Conservation (phyloP, 176 grass and related monocot genomes). For the Aegilops longissima region DNA sequence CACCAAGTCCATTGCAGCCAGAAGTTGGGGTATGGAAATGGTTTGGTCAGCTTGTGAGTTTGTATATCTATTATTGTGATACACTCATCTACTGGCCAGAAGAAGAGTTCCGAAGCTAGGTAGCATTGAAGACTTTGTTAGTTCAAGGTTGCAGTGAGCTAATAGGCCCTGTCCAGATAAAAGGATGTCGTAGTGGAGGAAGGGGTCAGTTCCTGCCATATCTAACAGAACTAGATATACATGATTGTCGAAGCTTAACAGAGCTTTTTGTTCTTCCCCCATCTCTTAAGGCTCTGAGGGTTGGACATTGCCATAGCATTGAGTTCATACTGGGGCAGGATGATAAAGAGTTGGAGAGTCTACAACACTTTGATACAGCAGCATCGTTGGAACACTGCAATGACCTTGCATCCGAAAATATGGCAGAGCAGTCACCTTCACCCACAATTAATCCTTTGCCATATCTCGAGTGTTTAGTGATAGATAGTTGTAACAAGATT, state of each 20-base stretch:
- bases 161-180: neutral
- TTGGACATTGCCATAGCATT: fast-evolving
- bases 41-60: neutral
- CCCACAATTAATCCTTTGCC: neutral
- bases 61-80: neutral
- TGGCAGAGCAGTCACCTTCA: neutral
- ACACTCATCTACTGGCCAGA: constrained; percentile 3
- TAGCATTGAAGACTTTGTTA: neutral
- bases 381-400: neutral
- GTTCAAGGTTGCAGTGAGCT: fast-evolving
- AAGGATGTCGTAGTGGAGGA: neutral
- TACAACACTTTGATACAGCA: neutral
- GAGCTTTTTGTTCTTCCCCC: constrained; percentile 8
- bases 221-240: fast-evolving
- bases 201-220: neutral
- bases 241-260: neutral
- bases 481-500: fast-evolving
- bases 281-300: neutral
- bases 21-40: neutral
- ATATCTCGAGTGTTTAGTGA: neutral
- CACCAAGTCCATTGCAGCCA: neutral
- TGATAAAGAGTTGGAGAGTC: neutral
- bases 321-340: neutral
- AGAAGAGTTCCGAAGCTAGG: neutral
- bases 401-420: neutral